Conservation (phyloP, 805 yeast genomes). For the Candida hungchunana region DNA sequence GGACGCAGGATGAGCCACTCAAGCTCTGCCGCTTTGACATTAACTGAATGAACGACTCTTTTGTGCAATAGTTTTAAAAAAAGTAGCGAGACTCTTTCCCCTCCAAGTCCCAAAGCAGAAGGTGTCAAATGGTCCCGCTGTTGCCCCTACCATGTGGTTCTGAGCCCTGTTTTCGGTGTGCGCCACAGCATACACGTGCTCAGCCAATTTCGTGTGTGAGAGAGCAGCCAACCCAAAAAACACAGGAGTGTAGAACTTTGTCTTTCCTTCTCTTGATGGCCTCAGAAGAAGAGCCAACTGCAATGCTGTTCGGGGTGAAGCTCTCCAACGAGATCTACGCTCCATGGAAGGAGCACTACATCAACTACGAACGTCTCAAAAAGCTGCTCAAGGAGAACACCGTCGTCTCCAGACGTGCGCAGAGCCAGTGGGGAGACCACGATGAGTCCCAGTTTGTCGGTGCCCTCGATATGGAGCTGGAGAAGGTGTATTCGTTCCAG, state of each 20-base stretch:
- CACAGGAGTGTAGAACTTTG: too few species aligned
- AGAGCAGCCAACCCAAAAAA: too few species aligned
- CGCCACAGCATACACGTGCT: conserved; percentile 5
- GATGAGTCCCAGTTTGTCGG: conserved; percentile 70
- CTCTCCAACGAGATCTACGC: conserved; percentile 75
- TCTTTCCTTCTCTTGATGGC: conserved; percentile 1
- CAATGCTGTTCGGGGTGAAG: conserved; percentile 84
- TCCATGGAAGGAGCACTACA: conserved; percentile 81
- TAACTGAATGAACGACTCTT: too few species aligned
- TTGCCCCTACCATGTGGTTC: conserved; percentile 1
- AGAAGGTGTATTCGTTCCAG: conserved; percentile 75
- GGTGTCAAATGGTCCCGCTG: too few species aligned
- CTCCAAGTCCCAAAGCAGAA: too few species aligned
- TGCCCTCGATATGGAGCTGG: conserved; percentile 63
- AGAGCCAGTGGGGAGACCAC: conserved; percentile 55
- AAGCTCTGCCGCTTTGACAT: conserved; percentile 7
- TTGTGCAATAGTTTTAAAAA: too few species aligned
- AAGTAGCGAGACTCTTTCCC: too few species aligned
- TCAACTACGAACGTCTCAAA: conserved; percentile 62
- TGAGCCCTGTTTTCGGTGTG: neutral
- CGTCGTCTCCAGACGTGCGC: conserved; percentile 24
- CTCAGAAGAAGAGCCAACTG: too few species aligned
- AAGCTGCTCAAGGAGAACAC: conserved; percentile 67
- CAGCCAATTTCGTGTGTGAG: conserved; percentile 1
- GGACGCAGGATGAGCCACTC: conserved; percentile 6